phyloP scores from a whole-genome alignment of 2,329 filamentous ascomycete species.

The Tolypocladium pustulatum region DNA sequence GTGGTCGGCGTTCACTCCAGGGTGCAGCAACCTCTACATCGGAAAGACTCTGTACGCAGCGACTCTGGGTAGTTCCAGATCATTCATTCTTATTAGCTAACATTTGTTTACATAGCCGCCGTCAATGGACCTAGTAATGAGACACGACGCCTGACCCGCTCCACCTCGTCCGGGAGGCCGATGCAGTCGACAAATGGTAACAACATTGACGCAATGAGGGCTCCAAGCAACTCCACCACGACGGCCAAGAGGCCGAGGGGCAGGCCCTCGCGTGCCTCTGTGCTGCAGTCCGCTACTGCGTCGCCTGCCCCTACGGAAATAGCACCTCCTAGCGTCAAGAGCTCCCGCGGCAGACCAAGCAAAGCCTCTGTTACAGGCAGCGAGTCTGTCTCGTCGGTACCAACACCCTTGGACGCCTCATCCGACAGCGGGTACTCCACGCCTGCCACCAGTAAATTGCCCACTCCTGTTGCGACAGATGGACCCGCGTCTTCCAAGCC shows the following conservation, averaged over 20 bases:
- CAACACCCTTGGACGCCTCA: conserved; percentile 17
- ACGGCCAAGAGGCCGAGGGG: conserved; percentile 11
- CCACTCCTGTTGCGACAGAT: conserved; percentile 20
- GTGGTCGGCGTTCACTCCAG: conserved; percentile 16
- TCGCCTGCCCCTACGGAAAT: conserved; percentile 2
- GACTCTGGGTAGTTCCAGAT: fast-evolving
- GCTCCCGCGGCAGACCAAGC: conserved; percentile 8
- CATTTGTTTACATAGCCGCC: conserved; percentile 6
- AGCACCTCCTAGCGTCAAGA: neutral
- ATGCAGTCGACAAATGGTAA: neutral
- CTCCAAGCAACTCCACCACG: conserved; percentile 1
- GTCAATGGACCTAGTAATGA: conserved; percentile 7
- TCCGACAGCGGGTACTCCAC: conserved; percentile 24
- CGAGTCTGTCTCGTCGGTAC: conserved; percentile 20
- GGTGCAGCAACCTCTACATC: conserved; percentile 7
- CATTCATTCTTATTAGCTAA: neutral
- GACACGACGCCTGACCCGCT: conserved; percentile 15
- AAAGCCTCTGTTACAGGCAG: conserved; percentile 10
- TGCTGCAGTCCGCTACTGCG: conserved; percentile 2
- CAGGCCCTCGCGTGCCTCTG: conserved; percentile 10
- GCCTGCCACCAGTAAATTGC: conserved; percentile 24
- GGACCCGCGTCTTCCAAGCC: neutral
- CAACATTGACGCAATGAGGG: neutral
- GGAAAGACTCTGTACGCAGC: conserved; percentile 9
- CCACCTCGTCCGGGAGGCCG: conserved; percentile 10